A percentile compares a stretch with the other conserved stretches of the same genome.
These are phyloP conservation scores for Pseudoscleropodium purum DNA, from an alignment of 225 moss, liverwort and hornwort genomes.

Conservation along the genomic window DNA sequence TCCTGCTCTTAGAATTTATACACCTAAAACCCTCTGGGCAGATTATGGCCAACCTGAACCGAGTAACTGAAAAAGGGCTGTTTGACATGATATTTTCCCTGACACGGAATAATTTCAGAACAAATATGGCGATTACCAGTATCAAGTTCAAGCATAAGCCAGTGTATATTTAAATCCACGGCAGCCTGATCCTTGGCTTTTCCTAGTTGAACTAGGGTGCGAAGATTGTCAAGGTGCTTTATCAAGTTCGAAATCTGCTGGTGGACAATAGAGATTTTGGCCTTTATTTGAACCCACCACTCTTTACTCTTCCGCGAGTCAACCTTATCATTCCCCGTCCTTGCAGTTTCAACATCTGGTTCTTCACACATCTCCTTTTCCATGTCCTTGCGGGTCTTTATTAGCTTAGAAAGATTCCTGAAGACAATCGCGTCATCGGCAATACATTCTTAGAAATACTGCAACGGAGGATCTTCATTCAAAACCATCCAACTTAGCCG, in stretches of 20 bases:
- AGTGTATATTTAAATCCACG: slow-evolving; percentile 85
- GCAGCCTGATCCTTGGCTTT: slow-evolving; percentile 78
- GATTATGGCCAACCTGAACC: neutral
- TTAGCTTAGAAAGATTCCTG: slow-evolving; percentile 59
- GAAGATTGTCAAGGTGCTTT: slow-evolving; percentile 50
- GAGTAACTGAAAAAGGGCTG: neutral
- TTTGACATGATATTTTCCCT: neutral
- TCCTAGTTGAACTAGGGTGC: slow-evolving; percentile 46
- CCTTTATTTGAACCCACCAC: slow-evolving; percentile 38
- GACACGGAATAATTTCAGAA: neutral
- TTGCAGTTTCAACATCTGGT: slow-evolving; percentile 17
- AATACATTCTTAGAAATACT: neutral
- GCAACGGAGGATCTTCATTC: neutral
- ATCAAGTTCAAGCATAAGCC: slow-evolving; percentile 98
- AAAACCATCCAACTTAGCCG: neutral
- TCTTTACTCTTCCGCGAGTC: slow-evolving; percentile 6
- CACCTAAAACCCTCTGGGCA: neutral
- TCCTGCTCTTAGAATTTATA: neutral
- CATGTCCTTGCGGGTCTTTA: slow-evolving; percentile 55
- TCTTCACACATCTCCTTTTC: slow-evolving; percentile 55
- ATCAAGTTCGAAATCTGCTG: slow-evolving; percentile 44
- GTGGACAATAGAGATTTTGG: slow-evolving; percentile 22
- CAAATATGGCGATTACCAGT: slow-evolving; percentile 40
- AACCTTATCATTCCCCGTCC: slow-evolving; percentile 1
- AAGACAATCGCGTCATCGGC: neutral